Conservation (phyloP, 75 land plant genomes). For the Isoetes taiwanensis region DNA sequence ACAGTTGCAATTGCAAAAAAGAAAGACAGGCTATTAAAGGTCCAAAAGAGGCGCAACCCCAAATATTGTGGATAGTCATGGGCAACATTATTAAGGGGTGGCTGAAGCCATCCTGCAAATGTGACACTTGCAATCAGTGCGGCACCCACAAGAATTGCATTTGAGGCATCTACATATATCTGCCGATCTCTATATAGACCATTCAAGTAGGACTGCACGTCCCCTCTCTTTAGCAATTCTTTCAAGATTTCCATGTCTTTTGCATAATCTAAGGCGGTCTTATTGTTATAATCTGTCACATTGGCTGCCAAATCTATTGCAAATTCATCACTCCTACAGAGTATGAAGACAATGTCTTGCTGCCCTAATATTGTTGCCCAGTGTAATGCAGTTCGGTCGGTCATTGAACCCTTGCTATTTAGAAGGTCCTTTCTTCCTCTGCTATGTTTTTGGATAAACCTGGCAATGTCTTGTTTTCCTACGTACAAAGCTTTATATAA, state of each 20-base stretch:
- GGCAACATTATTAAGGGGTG: not conserved
- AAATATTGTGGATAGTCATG: not conserved
- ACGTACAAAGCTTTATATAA: not conserved
- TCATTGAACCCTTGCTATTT: not conserved
- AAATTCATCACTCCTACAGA: not conserved
- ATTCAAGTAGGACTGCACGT: not conserved
- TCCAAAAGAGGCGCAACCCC: not conserved
- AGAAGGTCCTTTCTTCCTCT: not conserved
- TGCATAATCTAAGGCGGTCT: not conserved
- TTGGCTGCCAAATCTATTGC: too few species aligned
- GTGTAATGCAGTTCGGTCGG: not conserved
- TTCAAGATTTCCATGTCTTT: not conserved
- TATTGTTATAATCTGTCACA: not conserved
- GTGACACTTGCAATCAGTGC: slow-evolving; percentile 2
- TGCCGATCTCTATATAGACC: not conserved
- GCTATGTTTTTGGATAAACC: not conserved
- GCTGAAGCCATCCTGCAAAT: not conserved
- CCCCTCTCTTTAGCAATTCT: not conserved
- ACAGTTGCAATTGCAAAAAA: not conserved
- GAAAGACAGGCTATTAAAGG: slow-evolving; percentile 2
- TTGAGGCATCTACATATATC: not conserved
- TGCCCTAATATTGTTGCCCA: not conserved
- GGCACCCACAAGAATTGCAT: slow-evolving; percentile 2
- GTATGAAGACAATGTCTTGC: not conserved
- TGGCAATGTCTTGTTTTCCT: not conserved